Evolutionary conservation across 208 protist genomes (phyloP), one percentile per base, ranked within the genome.

Genomic region (Trypanosoma melophagium): DNA sequence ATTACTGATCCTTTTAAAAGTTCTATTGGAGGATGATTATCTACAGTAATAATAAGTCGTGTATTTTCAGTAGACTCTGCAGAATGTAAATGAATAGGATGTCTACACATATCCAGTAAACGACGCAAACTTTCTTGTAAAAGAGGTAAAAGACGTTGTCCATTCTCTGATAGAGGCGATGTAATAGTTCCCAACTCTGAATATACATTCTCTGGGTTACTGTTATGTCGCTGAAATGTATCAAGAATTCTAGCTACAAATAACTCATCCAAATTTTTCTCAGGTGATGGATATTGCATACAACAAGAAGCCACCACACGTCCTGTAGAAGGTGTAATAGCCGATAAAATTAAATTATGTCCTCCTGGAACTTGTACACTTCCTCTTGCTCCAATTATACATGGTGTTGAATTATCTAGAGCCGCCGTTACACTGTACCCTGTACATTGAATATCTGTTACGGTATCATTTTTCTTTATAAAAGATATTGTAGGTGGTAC

Each of bases 241-340:
- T 94, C 88, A n/a, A 91, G 55, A 16, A 91, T 51, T 14, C 83
- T 76, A 16, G 80, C 77, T 35, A 91, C 69, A 41, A 94, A 57
- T 24, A 80, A 47, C 35, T 69, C 72, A 65, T 93, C 83, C n/a
- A 64, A 66, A 38, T 76, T 74, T 24, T 63, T 60, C 16, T 74
- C 49, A 5, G 24, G 8, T 41, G 51, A 53, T n/a, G 52, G 51
- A 58, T 77, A 70, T 25, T 87, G 77, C 62, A 86, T 71, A 17
- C 78, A 74, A 21, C 77, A 84, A 17, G 74, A 52, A 13, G 79
- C 81, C 12, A 79, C 77, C 22, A 66, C 58, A 31, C 74, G 74
- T 12, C 83, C 75, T 13, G 60, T 83, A 51, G 74, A 63, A 24
- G 62, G 54, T 40, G 74, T 76, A 21, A 80, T 59, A 12, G 86